These are phyloP conservation scores for Gryganskiella cystojenkinii DNA, from an alignment of 192 early-diverging fungal species.

Conservation along the genomic window DNA sequence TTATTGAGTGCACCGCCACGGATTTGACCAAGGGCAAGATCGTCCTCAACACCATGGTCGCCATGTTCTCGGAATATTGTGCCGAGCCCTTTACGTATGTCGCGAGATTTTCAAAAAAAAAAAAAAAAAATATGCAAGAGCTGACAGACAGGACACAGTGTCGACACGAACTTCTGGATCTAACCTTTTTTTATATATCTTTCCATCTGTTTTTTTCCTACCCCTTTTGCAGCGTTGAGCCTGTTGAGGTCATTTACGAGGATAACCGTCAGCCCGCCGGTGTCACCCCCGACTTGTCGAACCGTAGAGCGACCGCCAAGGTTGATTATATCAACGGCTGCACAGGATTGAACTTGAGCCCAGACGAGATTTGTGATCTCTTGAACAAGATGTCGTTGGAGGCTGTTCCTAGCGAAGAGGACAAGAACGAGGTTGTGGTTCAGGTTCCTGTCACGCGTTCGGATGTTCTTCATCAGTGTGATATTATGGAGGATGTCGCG, in stretches of 20 bases:
- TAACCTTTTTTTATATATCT: background rate
- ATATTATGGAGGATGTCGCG: slow-evolving; percentile 98
- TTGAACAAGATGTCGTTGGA: slow-evolving; percentile 91
- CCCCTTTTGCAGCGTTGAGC: slow-evolving; percentile 76
- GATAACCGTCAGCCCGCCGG: slow-evolving; percentile 68
- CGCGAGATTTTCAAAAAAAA: too few relatives aligned
- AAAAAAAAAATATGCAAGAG: too few relatives aligned
- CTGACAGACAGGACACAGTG: too few relatives aligned
- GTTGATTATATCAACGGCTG: slow-evolving; percentile 90
- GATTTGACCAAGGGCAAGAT: slow-evolving; percentile 95
- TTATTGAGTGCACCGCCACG: slow-evolving; percentile 98
- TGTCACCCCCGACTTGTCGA: slow-evolving; percentile 79
- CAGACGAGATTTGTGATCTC: slow-evolving; percentile 77
- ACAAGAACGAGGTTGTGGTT: slow-evolving; percentile 73
- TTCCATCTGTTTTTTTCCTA: slow-evolving; percentile 1
- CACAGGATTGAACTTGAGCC: slow-evolving; percentile 77
- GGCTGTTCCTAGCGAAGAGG: slow-evolving; percentile 62
- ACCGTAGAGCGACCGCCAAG: slow-evolving; percentile 76
- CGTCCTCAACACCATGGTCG: slow-evolving; percentile 92
- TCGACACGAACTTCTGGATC: background rate
- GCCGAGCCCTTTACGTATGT: slow-evolving; percentile 88
- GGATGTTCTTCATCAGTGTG: slow-evolving; percentile 96
- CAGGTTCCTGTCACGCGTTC: slow-evolving; percentile 89
- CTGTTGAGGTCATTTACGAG: slow-evolving; percentile 88
- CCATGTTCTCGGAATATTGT: slow-evolving; percentile 98